These are phyloP conservation scores for Oropetium thomaeum DNA, from an alignment of 176 grass and related monocot species.

Conservation along the genomic window DNA sequence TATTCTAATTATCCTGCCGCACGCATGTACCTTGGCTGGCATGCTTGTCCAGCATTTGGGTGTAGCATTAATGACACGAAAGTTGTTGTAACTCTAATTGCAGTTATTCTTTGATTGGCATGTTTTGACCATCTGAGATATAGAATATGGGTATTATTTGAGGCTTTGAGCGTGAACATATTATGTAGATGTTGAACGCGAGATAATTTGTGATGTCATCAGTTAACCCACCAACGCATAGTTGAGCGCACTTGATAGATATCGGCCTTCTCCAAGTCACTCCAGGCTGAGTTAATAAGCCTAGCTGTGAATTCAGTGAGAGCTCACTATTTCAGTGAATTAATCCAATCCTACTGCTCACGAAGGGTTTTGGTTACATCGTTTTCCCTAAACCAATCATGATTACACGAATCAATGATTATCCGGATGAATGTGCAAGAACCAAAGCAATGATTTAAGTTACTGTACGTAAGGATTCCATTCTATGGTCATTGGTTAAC, in stretches of 20 bases:
- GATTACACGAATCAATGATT: too few relatives aligned
- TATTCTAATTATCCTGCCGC: neutral
- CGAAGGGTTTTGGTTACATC: too few relatives aligned
- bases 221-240: slow-evolving; percentile 63
- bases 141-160: slow-evolving; percentile 7
- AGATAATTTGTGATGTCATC: slow-evolving; percentile 3
- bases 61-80: slow-evolving; percentile 39
- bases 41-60: slow-evolving; percentile 16
- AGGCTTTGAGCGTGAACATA: neutral
- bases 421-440: too few relatives aligned
- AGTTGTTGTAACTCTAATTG: slow-evolving; percentile 35
- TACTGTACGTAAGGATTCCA: too few relatives aligned
- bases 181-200: slow-evolving; percentile 37
- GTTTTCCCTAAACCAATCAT: too few relatives aligned
- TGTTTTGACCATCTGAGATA: neutral
- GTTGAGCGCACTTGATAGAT: slow-evolving; percentile 87
- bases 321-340: too few relatives aligned
- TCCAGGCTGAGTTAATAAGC: slow-evolving; percentile 70
- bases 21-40: slow-evolving; percentile 2
- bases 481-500: too few relatives aligned
- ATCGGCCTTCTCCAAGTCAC: slow-evolving; percentile 87
- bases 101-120: slow-evolving; percentile 29
- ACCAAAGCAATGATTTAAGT: too few relatives aligned
- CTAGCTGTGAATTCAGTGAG: slow-evolving; percentile 83
- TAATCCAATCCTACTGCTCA: too few relatives aligned